Base-by-base conservation (phyloP, 768 basidiomycete species). In the Tubosaeta sp. region DNA sequence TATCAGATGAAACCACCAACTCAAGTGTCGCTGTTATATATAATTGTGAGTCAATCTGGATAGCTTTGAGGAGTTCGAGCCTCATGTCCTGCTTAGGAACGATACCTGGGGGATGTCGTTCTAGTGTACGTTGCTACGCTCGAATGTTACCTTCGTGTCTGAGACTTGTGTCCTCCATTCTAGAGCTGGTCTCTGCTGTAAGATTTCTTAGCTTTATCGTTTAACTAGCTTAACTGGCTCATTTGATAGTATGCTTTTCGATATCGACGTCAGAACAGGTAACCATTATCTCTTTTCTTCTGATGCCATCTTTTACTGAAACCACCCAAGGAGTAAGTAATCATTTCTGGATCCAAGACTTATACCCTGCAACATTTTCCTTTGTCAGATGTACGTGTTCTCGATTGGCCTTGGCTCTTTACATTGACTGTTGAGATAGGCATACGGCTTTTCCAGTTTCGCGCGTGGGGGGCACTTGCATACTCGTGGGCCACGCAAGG, bases 401-500 rank as follows among this genome's bases (percentile, higher is more conserved):
- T 30, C 19, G 16, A 27, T 29, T 12, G 3, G 11, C 25, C 11
- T 10, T 27, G 16, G 13, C 1, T 19, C 41, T 41, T 40, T 27
- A 11, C 18, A 32, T 14, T 59, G 24, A 60, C 6, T 7, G 16
- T 39, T 21, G 21, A 31, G 4, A 11, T 40, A 67, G 66, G 66
- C 22, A 52, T 57, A 45, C 59, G 42, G 6, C 59, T 69, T 34
- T 68, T 69, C 46, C 48, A 55, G 44, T 61, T 68, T 45, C 68
- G 68, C 38, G 64, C 66, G 27, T 68, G 66, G 68, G 66, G 66
- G 18, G 60, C 68, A 24, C 63, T 69, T 18, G 45, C 24, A 25
- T 68, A 61, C 30, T 57, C 68, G 14, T 69, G 66, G 66, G 55
- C 61, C 4, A 69, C 66, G 24, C 66, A 68, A 58, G 61, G 66